Evolutionary conservation across 257 asterid species (phyloP).

Genomic region (Nicotiana obtusifolia): DNA sequence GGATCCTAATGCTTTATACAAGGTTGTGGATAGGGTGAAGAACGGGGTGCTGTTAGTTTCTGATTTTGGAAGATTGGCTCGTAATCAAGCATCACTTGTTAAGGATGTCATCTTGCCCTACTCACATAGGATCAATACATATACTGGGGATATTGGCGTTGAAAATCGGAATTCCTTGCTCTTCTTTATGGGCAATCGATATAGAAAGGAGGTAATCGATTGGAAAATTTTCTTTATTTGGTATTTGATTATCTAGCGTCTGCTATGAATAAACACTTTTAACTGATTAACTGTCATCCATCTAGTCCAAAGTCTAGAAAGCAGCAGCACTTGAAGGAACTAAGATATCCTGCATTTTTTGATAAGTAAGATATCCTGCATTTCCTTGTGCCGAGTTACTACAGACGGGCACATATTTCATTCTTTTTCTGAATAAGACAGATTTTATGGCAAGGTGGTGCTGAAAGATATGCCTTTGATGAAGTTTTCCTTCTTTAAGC

Average conservation of each 20-base stretch:
- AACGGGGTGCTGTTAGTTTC: constrained; percentile 89
- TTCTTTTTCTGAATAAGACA: neutral
- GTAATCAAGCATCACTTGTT: constrained; percentile 77
- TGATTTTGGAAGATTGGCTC: constrained; percentile 91
- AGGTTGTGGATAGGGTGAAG: constrained; percentile 73
- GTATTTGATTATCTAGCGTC: neutral
- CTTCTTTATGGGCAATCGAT: constrained; percentile 97
- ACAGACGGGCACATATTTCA: neutral
- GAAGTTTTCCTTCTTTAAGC: neutral
- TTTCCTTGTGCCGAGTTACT: neutral
- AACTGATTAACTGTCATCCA: neutral
- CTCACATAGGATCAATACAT: constrained; percentile 84
- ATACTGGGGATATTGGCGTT: constrained; percentile 67
- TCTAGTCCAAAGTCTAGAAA: neutral
- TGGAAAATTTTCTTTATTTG: neutral
- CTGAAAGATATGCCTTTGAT: neutral
- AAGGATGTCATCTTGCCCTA: constrained; percentile 92
- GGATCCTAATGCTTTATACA: constrained; percentile 96
- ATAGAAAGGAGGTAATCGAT: constrained; percentile 74
- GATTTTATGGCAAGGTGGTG: neutral
- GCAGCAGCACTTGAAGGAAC: neutral
- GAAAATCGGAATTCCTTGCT: constrained; percentile 68
- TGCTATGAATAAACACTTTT: neutral
- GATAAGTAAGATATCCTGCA: neutral
- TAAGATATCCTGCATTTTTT: neutral